phyloP scores from a whole-genome alignment of 495 filamentous ascomycete species.

The Hyaloscypha bicolor region DNA sequence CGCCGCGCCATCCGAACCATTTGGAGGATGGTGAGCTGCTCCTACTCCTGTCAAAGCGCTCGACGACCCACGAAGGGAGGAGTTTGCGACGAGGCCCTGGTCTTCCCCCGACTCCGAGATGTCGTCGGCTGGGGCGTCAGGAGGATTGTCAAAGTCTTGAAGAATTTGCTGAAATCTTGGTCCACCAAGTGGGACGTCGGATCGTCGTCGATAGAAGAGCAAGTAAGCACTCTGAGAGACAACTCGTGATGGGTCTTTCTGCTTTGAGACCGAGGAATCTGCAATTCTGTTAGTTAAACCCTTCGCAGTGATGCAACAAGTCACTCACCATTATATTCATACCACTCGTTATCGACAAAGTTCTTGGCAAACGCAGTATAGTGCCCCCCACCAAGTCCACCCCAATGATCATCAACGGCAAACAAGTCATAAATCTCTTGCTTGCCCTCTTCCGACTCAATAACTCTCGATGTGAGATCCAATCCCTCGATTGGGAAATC shows the following conservation, averaged over 20 bases:
- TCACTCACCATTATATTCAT: conserved; percentile 90
- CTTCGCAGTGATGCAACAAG: neutral
- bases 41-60: conserved; percentile 76
- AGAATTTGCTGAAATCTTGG: conserved; percentile 69
- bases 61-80: conserved; percentile 84
- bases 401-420: conserved; percentile 93
- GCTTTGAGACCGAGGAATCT: conserved; percentile 71
- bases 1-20: conserved; percentile 49
- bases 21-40: conserved; percentile 64
- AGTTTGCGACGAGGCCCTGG: conserved; percentile 78
- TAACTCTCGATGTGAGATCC: conserved; percentile 78
- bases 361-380: conserved; percentile 95
- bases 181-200: conserved; percentile 73
- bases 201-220: conserved; percentile 92
- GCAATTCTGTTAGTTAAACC: conserved; percentile 29
- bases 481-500: conserved; percentile 89
- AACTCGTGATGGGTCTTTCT: conserved; percentile 54
- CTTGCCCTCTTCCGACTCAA: conserved; percentile 75
- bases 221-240: conserved; percentile 81
- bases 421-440: conserved; percentile 86
- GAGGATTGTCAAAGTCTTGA: conserved; percentile 52
- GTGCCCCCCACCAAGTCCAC: conserved; percentile 88
- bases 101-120: conserved; percentile 74
- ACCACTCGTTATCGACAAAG: conserved; percentile 84
- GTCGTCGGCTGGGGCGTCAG: conserved; percentile 40